Conservation (phyloP, 352 stramenopile species). For the Phytopythium aichiense region DNA sequence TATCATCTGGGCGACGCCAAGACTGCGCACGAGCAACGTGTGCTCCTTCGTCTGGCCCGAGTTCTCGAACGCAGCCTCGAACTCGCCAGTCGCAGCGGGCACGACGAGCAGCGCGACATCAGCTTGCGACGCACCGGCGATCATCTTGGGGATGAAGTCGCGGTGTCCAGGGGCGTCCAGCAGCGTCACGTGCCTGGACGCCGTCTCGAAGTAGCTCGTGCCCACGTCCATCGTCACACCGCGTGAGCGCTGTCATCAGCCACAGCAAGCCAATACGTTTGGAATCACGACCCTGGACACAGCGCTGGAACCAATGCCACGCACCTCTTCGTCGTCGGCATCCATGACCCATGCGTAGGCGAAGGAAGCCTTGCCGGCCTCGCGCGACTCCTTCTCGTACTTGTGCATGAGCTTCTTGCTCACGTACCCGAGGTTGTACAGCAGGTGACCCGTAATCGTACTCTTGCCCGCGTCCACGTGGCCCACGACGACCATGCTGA, state of each 20-base stretch:
- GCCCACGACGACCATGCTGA: conserved; percentile 95
- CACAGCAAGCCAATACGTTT: not conserved
- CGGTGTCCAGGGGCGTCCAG: conserved; percentile 96
- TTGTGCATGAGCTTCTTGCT: conserved; percentile 88
- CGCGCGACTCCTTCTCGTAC: conserved; percentile 87
- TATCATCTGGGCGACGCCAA: conserved; percentile 94
- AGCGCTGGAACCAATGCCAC: conserved; percentile 11
- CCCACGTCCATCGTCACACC: conserved; percentile 98
- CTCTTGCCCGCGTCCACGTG: conserved; percentile 98
- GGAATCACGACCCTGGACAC: not conserved
- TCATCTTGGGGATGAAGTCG: conserved; percentile 99
- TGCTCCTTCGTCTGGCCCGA: conserved; percentile 98
- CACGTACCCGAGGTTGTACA: conserved; percentile 90
- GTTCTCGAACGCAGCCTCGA: conserved; percentile 93
- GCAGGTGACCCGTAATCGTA: conserved; percentile 95
- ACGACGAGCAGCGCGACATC: conserved; percentile 94
- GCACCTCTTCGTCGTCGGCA: conserved; percentile 72
- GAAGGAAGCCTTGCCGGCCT: conserved; percentile 94
- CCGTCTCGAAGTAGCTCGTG: conserved; percentile 90
- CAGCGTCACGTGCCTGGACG: conserved; percentile 91
- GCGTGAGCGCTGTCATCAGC: conserved; percentile 82
- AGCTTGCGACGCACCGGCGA: conserved; percentile 90
- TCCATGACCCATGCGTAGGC: conserved; percentile 95
- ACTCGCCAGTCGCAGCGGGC: conserved; percentile 91
- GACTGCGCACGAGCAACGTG: conserved; percentile 90